These are phyloP conservation scores for Coemansia sp. DNA, from an alignment of 192 early-diverging fungal species.

Conservation along the genomic window DNA sequence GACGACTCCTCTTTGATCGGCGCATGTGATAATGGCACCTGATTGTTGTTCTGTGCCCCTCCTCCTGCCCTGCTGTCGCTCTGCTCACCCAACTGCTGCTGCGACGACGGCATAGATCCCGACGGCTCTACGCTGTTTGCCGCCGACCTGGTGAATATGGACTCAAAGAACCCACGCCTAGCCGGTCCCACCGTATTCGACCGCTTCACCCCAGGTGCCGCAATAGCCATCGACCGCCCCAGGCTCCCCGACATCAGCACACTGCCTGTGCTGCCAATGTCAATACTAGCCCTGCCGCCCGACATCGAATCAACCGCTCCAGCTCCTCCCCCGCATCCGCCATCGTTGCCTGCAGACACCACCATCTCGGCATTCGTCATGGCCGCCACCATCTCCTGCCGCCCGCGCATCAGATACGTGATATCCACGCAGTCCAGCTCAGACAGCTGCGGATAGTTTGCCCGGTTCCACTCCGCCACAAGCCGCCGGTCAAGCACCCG, in stretches of 20 bases:
- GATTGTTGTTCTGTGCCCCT: not conserved
- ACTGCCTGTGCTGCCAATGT: constrained; percentile 24
- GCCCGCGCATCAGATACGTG: constrained; percentile 44
- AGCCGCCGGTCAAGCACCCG: constrained; percentile 45
- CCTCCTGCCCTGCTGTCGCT: not conserved
- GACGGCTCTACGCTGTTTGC: not conserved
- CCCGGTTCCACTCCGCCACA: constrained; percentile 53
- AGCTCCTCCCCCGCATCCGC: too few relatives aligned
- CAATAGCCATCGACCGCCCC: not conserved
- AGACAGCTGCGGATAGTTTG: constrained; percentile 23
- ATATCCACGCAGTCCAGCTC: constrained; percentile 33
- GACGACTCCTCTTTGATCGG: constrained; percentile 26
- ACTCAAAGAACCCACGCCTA: constrained; percentile 28
- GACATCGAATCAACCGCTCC: not conserved
- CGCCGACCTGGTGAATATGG: constrained; percentile 19
- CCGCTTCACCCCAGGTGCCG: constrained; percentile 28
- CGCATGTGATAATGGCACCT: constrained; percentile 6
- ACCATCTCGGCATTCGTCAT: constrained; percentile 34
- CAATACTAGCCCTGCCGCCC: constrained; percentile 39
- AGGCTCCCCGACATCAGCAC: not conserved
- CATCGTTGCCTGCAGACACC: constrained; percentile 9
- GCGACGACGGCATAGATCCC: not conserved
- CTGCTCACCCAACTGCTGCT: not conserved
- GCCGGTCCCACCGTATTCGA: constrained; percentile 50
- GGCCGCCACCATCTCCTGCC: constrained; percentile 45